Evolutionary conservation across 768 basidiomycete species (phyloP), one percentile per base, ranked within the genome.

Genomic region (Tulasnella calospora): DNA sequence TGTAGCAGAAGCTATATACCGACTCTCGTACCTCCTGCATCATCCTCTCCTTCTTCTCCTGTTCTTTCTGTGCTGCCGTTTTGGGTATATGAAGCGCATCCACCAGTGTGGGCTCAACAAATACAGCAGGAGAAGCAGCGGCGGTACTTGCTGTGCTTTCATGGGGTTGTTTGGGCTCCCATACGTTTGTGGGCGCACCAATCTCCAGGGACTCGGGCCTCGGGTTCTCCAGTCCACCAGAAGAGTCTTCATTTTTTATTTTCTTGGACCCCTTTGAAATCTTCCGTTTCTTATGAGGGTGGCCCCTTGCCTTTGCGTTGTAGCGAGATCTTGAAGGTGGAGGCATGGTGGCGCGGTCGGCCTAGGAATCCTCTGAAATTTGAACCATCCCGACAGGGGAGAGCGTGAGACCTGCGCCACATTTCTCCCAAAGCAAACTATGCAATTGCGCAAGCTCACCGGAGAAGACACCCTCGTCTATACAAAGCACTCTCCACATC

Each of bases 271-370:
- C 85, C 47, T 82, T 74, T 38, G 51, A 74, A 12, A 72, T 73
- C 82, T 89, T 90, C 55, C 86, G 86, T 44, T 90, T 88, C 81
- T 91, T 92, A 84, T 93, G 93, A 72, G 87, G 85, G 30, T 89
- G 89, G 57, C 89, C 89, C 35, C 93, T 88, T 1, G 92, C 94
- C 82, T 90, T 92, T 12, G 90, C 87, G 82, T 93, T 94, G 83
- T 87, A 87, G 70, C 86, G 83, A 80, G 73, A 47, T n/a, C 76
- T 44, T 57, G 61, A 35, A 74, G 76, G 75, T 17, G 79, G 79
- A 71, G 46, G 67, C 75, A 76, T 76, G 61, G 27, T 35, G 61
- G 30, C 17, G 15, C 35, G 9, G 57, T 61, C 57, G 57, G 57
- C 27, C 21, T 67, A 27, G 30, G 23, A 13, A 27, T 12, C 61